Evolutionary conservation across 352 stramenopile genomes (phyloP).

Genomic region (Phytophthora litchii): DNA sequence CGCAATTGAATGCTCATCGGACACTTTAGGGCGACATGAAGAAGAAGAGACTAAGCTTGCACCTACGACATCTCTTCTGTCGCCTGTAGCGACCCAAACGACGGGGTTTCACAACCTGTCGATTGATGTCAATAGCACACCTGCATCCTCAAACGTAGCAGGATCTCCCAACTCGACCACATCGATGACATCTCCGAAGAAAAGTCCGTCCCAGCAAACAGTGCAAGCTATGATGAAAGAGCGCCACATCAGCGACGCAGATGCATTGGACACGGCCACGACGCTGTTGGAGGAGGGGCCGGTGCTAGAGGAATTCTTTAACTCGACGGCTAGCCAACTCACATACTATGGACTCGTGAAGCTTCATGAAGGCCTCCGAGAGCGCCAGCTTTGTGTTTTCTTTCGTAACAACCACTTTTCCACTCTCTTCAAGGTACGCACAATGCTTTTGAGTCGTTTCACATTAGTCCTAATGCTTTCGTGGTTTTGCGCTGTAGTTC

Average conservation of each 20-base stretch:
- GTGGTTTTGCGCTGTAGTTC: constrained; percentile 52
- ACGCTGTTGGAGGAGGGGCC: constrained; percentile 78
- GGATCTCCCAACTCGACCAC: constrained; percentile 21
- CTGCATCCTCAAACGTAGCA: neutral
- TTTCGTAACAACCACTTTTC: constrained; percentile 99
- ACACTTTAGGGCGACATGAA: constrained; percentile 4
- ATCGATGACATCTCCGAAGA: constrained; percentile 41
- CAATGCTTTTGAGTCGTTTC: neutral
- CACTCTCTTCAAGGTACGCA: constrained; percentile 93
- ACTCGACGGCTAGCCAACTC: constrained; percentile 90
- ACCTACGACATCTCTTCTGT: constrained; percentile 7
- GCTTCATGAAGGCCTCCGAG: constrained; percentile 91
- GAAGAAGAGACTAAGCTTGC: constrained; percentile 26
- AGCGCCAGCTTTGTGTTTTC: constrained; percentile 95
- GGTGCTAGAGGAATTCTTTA: constrained; percentile 92
- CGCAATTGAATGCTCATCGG: neutral
- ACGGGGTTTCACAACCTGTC: constrained; percentile 39
- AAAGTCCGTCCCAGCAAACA: constrained; percentile 73
- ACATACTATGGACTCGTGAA: constrained; percentile 94
- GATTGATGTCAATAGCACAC: constrained; percentile 45
- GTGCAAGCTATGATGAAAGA: constrained; percentile 80
- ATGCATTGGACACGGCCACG: constrained; percentile 61
- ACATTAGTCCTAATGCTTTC: neutral
- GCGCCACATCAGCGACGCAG: constrained; percentile 71
- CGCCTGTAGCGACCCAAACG: constrained; percentile 16